Base-by-base conservation (phyloP, 2,329 filamentous ascomycete genomes). In the Fusarium sulawesiense region DNA sequence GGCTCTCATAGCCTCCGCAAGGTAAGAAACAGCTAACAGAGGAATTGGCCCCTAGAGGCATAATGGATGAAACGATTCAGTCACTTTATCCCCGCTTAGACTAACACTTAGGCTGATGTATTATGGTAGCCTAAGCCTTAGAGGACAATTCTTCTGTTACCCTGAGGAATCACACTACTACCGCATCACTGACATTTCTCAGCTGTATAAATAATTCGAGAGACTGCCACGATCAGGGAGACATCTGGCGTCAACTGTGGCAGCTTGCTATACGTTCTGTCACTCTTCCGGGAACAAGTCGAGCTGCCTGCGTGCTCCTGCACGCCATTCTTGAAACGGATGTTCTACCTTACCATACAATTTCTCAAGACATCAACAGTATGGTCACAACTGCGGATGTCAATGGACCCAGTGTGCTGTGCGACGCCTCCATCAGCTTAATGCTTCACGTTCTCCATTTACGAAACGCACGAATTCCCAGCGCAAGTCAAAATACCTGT, bases 1-100 rank as follows among this genome's bases (percentile, higher is more conserved):
- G 96, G 91, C 93, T 20, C 89, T 97, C 83, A 79, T 98, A 55
- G 91, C 90, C n/a, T 88, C 93, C 76, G 85, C 93, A 67, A 93
- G 92, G 93, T 94, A 82, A 76, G 85, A 58, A 25, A 5, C 32
- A 18, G 32, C 16, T 34, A 18, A 34, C 32, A 34, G 16, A 34
- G 16, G 32, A 34, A 34, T 34, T 34, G 29, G 29, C 29, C 29
- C 29, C 29, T 30, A 30, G 29, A 30, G 29, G 29, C 29, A 14
- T 30, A 30, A 30, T 12, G 29, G 29, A 30, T 12, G 29, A 30
- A 13, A 14, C 13, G 13, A 13, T 30, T 14, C 29, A 30, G 29
- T 30, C 29, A 30, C 29, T 30, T 30, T 30, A 30, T 30, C 12
- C 29, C 29, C 6, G 29, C 29, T 14, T 30, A 30, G 29, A 13